Percentiles rank a stretch among this genome's conserved stretches.
phyloP scores from a whole-genome alignment of 2,329 filamentous ascomycete genomes.

The Ophiostoma montium region DNA sequence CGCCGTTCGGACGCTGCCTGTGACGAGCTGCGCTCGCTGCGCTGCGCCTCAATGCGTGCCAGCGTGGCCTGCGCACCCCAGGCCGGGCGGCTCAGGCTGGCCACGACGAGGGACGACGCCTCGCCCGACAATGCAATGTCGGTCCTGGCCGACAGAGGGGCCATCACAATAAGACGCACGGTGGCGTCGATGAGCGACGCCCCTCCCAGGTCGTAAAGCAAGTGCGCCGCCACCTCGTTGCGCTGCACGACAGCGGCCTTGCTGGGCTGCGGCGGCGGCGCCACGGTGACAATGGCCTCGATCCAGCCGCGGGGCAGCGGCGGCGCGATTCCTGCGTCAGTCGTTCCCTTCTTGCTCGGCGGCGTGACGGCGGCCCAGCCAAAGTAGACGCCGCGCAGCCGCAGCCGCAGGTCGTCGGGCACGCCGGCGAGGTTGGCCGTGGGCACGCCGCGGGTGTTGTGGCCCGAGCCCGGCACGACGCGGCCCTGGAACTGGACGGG shows the following conservation, averaged over 20 bases:
- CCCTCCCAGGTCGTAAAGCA: conserved; percentile 35
- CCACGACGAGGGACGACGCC: conserved; percentile 23
- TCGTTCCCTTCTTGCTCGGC: conserved; percentile 2
- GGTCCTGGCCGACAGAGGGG: conserved; percentile 31
- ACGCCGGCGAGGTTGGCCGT: conserved; percentile 40
- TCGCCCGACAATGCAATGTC: conserved; percentile 12
- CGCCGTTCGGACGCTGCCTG: conserved; percentile 32
- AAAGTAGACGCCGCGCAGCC: conserved; percentile 48
- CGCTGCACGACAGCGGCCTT: conserved; percentile 23
- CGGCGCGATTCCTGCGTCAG: conserved; percentile 18
- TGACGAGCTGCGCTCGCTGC: conserved; percentile 25
- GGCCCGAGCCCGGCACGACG: conserved; percentile 30
- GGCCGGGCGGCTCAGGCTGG: conserved; percentile 30
- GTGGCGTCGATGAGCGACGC: conserved; percentile 26
- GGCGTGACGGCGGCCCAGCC: conserved; percentile 38
- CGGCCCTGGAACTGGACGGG: conserved; percentile 37
- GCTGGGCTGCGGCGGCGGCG: conserved; percentile 29
- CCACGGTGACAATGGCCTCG: conserved; percentile 43
- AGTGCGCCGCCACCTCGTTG: conserved; percentile 32
- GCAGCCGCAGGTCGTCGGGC: conserved; percentile 35
- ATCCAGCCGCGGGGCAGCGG: conserved; percentile 36
- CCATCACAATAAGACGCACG: conserved; percentile 45
- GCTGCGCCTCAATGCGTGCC: conserved; percentile 24
- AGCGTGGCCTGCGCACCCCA: conserved; percentile 30
- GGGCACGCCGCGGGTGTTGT: conserved; percentile 28